These are phyloP conservation scores for Candida sonorensis DNA, from an alignment of 805 yeast genomes.

Conservation along the genomic window DNA sequence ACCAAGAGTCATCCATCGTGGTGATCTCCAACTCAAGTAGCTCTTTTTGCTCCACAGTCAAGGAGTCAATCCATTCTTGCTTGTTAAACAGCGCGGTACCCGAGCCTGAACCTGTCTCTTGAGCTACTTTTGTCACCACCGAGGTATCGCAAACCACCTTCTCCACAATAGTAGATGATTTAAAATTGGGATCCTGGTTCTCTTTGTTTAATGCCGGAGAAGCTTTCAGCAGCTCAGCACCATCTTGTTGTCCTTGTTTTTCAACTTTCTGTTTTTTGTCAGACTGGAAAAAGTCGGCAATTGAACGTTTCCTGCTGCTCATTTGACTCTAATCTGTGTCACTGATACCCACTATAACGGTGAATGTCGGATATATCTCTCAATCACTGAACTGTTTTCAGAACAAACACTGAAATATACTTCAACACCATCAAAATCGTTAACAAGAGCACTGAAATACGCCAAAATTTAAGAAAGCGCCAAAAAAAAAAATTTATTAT, in stretches of 20 bases:
- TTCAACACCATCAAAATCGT: too few species aligned
- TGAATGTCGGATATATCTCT: too few species aligned
- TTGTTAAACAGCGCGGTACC: constrained; percentile 40
- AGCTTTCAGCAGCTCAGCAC: background rate
- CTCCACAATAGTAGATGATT: background rate
- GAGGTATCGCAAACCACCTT: background rate
- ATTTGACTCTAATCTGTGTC: background rate
- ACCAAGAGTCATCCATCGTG: constrained; percentile 75
- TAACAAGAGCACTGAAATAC: too few species aligned
- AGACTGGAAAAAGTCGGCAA: constrained; percentile 13
- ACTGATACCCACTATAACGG: background rate
- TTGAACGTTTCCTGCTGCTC: constrained; percentile 9
- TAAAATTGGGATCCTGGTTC: background rate
- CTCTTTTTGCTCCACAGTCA: constrained; percentile 40
- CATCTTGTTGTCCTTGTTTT: background rate
- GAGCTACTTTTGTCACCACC: background rate
- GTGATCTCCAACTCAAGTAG: constrained; percentile 61
- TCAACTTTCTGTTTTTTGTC: constrained; percentile 5
- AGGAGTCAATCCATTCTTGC: constrained; percentile 39
- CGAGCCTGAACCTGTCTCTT: too few species aligned
- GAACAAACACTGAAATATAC: too few species aligned
- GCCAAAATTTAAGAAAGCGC: too few species aligned
- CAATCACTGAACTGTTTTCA: too few species aligned
- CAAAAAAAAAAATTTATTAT: too few species aligned
- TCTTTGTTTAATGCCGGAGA: background rate